phyloP scores from a whole-genome alignment of 2,329 filamentous ascomycete genomes.

The Colletotrichum tabaci region DNA sequence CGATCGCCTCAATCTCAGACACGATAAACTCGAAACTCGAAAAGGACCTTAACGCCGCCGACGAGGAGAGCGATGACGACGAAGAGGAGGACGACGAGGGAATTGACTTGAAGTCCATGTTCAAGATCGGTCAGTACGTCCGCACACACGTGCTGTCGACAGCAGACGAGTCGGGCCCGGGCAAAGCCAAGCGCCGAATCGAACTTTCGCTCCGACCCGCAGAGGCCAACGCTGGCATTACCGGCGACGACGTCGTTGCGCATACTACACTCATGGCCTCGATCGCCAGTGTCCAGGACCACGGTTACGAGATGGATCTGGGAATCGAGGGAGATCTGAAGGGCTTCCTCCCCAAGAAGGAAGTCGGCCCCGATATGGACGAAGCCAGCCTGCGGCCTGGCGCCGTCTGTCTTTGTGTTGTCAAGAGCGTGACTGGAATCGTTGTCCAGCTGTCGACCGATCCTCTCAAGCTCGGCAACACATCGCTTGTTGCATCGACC shows the following conservation, averaged over 20 bases:
- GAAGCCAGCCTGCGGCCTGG: constrained; percentile 84
- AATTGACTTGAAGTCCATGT: constrained; percentile 82
- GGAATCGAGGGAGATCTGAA: constrained; percentile 77
- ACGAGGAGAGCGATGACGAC: constrained; percentile 69
- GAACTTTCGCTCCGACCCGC: constrained; percentile 88
- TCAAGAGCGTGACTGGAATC: constrained; percentile 83
- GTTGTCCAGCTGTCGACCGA: constrained; percentile 89
- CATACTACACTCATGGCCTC: constrained; percentile 89
- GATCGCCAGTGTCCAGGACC: constrained; percentile 93
- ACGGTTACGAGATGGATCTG: constrained; percentile 94
- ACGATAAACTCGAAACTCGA: constrained; percentile 83
- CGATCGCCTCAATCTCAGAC: constrained; percentile 92
- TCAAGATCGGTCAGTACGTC: constrained; percentile 88
- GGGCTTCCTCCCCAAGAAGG: constrained; percentile 89
- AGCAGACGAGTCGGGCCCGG: constrained; percentile 71
- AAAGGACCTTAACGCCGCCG: constrained; percentile 70
- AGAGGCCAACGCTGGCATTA: constrained; percentile 82
- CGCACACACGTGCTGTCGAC: constrained; percentile 88
- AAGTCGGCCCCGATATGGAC: constrained; percentile 77
- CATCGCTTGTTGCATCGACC: constrained; percentile 76
- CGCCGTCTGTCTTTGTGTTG: constrained; percentile 86
- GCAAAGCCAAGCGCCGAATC: constrained; percentile 84
- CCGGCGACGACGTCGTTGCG: constrained; percentile 79
- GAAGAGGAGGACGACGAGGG: constrained; percentile 69
- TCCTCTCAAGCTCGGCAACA: constrained; percentile 76